Percentiles rank a stretch among this genome's conserved stretches.
These are phyloP conservation scores for Tephrocybe sp. DNA, from an alignment of 768 basidiomycete species.

Conservation along the genomic window DNA sequence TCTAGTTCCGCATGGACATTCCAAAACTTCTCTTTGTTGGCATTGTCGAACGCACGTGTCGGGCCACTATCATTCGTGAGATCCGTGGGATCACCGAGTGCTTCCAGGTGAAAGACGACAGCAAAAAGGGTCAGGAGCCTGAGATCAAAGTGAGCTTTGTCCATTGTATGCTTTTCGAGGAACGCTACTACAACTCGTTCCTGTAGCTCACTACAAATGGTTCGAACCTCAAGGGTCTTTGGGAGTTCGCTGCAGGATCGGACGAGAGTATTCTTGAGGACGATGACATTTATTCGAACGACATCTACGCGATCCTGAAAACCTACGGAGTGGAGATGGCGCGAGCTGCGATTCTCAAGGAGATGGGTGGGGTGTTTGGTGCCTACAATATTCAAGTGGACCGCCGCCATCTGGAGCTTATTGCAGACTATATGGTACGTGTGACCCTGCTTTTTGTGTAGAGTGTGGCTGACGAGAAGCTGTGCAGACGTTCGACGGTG, in stretches of 20 bases:
- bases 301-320: constrained; percentile 86
- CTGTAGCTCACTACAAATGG: constrained; percentile 83
- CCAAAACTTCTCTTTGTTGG: constrained; percentile 95
- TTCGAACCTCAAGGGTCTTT: constrained; percentile 88
- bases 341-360: constrained; percentile 83
- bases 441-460: not conserved
- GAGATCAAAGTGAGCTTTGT: constrained; percentile 45
- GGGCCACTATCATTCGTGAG: constrained; percentile 83
- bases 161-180: not conserved
- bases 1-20: constrained; percentile 81
- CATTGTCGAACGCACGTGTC: constrained; percentile 85
- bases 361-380: constrained; percentile 89
- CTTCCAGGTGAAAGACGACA: constrained; percentile 69
- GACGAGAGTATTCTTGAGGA: constrained; percentile 69
- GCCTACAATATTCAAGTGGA: constrained; percentile 97
- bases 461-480: not conserved
- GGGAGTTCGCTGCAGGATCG: constrained; percentile 63
- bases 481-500: constrained; percentile 91
- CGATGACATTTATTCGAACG: constrained; percentile 88
- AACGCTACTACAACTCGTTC: not conserved
- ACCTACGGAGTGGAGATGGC: constrained; percentile 99
- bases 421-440: constrained; percentile 98
- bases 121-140: constrained; percentile 46
- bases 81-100: constrained; percentile 88
- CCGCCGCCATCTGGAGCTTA: constrained; percentile 89